Percentiles rank a stretch among this genome's conserved stretches.
These are phyloP conservation scores for Irpex lacteus DNA, from an alignment of 1,284 basidiomycete genomes.

Conservation along the genomic window DNA sequence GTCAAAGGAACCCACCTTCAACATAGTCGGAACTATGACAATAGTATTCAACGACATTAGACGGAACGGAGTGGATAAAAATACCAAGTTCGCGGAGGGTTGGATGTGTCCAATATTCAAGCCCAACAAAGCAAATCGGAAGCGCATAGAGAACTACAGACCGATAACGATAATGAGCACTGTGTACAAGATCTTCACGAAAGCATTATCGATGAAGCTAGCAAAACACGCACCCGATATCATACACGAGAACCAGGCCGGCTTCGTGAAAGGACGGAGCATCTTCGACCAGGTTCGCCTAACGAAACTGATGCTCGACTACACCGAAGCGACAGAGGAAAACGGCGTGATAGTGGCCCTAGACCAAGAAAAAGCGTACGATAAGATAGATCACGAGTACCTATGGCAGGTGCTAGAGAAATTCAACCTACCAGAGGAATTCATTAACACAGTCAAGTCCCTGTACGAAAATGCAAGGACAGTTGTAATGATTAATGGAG, in stretches of 20 bases:
- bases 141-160: constrained; percentile 12
- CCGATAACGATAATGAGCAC: background rate
- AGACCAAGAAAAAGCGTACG: constrained; percentile 34
- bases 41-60: too few species aligned
- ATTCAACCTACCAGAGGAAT: constrained; percentile 17
- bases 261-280: constrained; percentile 25
- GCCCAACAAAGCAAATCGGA: too few species aligned
- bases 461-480: constrained; percentile 27
- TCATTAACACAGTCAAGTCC: constrained; percentile 18
- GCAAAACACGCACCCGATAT: constrained; percentile 17
- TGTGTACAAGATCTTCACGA: background rate
- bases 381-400: constrained; percentile 29
- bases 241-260: constrained; percentile 30
- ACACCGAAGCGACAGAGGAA: constrained; percentile 20
- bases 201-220: background rate
- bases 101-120: too few species aligned
- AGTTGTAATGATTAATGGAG: constrained; percentile 27
- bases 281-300: constrained; percentile 25
- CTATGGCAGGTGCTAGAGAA: constrained; percentile 22
- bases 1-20: too few species aligned
- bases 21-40: too few species aligned
- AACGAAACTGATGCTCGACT: constrained; percentile 19
- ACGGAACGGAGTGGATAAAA: too few species aligned
- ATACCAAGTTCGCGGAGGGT: too few species aligned
- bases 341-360: constrained; percentile 27